Conservation (phyloP, 805 yeast species). For the Tetrapisispora phaffii region DNA sequence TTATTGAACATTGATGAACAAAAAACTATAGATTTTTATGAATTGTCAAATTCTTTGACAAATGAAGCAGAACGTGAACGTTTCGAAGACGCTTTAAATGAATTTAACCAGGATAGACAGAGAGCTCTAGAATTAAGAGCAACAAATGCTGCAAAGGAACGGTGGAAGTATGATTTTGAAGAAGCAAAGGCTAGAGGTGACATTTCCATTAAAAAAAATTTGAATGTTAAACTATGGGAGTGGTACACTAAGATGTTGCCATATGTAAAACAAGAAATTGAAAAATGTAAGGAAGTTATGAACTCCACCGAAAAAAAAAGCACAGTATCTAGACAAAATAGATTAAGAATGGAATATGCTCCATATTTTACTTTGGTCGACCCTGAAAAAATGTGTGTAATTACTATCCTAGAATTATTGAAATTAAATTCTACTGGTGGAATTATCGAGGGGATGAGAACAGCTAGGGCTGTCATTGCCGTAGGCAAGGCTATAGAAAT, state of each 20-base stretch:
- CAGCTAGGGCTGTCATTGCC: constrained; percentile 68
- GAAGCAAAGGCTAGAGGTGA: constrained; percentile 51
- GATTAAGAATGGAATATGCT: constrained; percentile 49
- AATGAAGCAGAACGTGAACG: constrained; percentile 37
- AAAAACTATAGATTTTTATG: constrained; percentile 48
- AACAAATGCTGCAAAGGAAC: constrained; percentile 72
- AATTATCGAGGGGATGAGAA: constrained; percentile 68
- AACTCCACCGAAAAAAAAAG: constrained; percentile 5
- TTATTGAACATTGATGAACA: constrained; percentile 21
- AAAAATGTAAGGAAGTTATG: constrained; percentile 40
- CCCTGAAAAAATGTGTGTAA: constrained; percentile 73
- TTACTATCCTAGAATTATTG: constrained; percentile 73
- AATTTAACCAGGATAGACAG: constrained; percentile 69
- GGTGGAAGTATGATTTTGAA: constrained; percentile 81
- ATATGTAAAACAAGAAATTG: constrained; percentile 54
- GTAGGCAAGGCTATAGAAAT: constrained; percentile 79
- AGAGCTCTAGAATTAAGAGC: constrained; percentile 62
- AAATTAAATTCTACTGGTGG: constrained; percentile 69
- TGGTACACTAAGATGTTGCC: constrained; percentile 78
- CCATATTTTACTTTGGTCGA: constrained; percentile 66
- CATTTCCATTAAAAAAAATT: constrained; percentile 42
- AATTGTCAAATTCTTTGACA: constrained; percentile 46
- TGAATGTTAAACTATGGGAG: constrained; percentile 68
- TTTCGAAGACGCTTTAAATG: constrained; percentile 61
- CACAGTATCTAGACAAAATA: constrained; percentile 24